Conservation (phyloP, 148 eudicot genomes). For the Cornus kousa region DNA sequence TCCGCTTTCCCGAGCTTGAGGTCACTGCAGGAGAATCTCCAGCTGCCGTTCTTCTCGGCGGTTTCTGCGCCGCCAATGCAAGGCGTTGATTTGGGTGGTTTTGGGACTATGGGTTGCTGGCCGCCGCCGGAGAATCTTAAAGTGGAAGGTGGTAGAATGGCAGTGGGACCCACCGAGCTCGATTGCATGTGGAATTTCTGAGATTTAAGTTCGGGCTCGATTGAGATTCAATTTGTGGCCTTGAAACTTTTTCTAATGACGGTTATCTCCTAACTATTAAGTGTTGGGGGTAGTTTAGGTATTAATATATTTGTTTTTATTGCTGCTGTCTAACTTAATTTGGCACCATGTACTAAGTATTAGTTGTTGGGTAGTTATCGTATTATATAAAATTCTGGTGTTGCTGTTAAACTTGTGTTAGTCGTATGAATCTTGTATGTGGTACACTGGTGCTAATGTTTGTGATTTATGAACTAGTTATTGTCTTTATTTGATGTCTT, state of each 20-base stretch:
- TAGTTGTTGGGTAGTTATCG: no score
- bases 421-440: no score
- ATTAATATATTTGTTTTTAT: no score
- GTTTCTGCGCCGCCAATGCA: conserved; percentile 3
- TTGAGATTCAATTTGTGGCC: no score
- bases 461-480: no score
- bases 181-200: conserved; percentile 53
- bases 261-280: not conserved
- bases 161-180: conserved; percentile 35
- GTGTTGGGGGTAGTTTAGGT: not conserved
- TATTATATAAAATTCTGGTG: no score
- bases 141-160: conserved; percentile 13
- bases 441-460: no score
- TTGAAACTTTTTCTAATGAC: not conserved
- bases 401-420: no score
- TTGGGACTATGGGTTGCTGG: conserved; percentile 12
- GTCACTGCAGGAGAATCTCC: conserved; percentile 71
- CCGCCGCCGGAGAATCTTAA: conserved; percentile 23
- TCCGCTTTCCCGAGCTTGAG: conserved; percentile 62
- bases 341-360: no score
- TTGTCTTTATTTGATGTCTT: no score
- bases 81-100: conserved; percentile 11
- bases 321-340: no score
- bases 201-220: not conserved
- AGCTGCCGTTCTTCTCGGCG: conserved; percentile 31